Evolutionary conservation across 768 basidiomycete genomes (phyloP).

Genomic region (Serendipita sp.): DNA sequence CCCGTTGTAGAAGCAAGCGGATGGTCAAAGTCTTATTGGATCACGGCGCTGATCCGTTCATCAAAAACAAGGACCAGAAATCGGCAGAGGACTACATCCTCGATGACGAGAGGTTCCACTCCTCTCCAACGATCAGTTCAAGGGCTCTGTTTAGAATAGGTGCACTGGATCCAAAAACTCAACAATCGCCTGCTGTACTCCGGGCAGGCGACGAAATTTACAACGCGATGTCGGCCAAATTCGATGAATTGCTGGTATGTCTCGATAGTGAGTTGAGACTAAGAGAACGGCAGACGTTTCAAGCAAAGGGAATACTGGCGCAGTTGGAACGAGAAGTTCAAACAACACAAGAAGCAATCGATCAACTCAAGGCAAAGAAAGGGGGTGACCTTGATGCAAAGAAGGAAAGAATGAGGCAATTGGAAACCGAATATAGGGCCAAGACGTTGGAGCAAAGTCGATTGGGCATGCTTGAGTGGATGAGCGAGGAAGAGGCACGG

Average conservation of each 20-base stretch:
- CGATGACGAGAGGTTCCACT: constrained; percentile 93
- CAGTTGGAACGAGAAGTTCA: not conserved
- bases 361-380: not conserved
- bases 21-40: constrained; percentile 91
- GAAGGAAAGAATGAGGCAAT: not conserved
- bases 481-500: not conserved
- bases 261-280: not conserved
- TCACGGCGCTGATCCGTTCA: constrained; percentile 90
- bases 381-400: not conserved
- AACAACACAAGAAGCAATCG: not conserved
- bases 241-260: constrained; percentile 3
- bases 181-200: not conserved
- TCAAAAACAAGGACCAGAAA: constrained; percentile 87
- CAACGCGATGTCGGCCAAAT: not conserved
- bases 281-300: not conserved
- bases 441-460: not conserved
- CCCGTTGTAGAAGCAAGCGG: constrained; percentile 86
- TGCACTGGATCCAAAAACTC: not conserved
- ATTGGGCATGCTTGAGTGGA: not conserved
- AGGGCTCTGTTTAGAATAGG: constrained; percentile 23
- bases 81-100: constrained; percentile 97
- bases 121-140: constrained; percentile 68
- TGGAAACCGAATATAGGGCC: not conserved
- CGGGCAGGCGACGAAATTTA: not conserved
- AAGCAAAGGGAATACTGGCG: constrained; percentile 2